phyloP scores from a whole-genome alignment of 257 asterid genomes.

The Primulina huaijiensis region DNA sequence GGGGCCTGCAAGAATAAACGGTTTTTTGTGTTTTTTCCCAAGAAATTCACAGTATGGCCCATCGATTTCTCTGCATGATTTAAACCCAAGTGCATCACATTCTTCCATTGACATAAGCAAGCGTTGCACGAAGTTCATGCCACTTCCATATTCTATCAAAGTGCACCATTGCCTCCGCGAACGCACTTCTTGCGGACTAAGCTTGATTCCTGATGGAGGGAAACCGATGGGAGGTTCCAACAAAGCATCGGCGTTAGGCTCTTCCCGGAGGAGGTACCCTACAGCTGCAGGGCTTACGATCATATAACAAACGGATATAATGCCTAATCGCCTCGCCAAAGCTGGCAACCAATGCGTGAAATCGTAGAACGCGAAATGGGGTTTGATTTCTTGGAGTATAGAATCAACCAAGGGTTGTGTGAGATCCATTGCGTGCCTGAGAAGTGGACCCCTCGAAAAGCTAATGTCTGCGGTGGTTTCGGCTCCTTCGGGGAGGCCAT shows the following conservation, averaged over 20 bases:
- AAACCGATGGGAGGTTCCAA: conserved; percentile 25
- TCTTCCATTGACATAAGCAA: conserved; percentile 17
- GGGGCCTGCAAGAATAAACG: conserved; percentile 39
- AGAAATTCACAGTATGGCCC: conserved; percentile 29
- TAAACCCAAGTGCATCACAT: conserved; percentile 42
- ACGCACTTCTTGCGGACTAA: conserved; percentile 16
- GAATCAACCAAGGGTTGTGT: conserved; percentile 32
- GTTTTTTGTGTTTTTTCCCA: conserved; percentile 26
- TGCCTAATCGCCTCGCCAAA: conserved; percentile 28
- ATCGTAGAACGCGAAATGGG: conserved; percentile 50
- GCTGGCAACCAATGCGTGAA: conserved; percentile 48
- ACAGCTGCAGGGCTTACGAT: conserved; percentile 33
- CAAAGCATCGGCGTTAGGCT: background rate
- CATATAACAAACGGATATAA: conserved; percentile 40
- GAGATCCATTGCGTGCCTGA: conserved; percentile 48
- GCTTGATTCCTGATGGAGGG: conserved; percentile 32
- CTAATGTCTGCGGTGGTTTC: conserved; percentile 53
- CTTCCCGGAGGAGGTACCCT: conserved; percentile 26
- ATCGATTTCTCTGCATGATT: conserved; percentile 37
- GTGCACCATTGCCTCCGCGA: background rate
- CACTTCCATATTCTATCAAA: conserved; percentile 8
- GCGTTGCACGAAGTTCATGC: conserved; percentile 20
- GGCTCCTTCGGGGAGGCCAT: conserved; percentile 45
- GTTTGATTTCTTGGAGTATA: conserved; percentile 29
- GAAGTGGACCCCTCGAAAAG: conserved; percentile 12